Conservation (phyloP, 352 stramenopile species). For the Phytophthora fragariaefolia region DNA sequence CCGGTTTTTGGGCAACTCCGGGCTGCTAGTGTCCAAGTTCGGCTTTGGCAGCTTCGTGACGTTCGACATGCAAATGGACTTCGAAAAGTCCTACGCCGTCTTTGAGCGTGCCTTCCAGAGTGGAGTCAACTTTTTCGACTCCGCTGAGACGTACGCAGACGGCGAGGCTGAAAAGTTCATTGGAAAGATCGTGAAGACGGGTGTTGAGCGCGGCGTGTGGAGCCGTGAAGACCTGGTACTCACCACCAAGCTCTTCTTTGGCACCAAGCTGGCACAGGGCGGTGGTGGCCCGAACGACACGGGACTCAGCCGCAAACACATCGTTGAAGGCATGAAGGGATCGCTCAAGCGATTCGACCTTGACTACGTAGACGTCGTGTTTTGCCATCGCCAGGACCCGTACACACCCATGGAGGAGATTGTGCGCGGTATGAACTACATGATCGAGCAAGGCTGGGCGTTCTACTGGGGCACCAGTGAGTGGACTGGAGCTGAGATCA, state of each 20-base stretch:
- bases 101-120: conserved; percentile 39
- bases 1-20: conserved; percentile 47
- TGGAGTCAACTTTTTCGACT: conserved; percentile 65
- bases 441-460: conserved; percentile 68
- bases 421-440: conserved; percentile 71
- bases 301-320: conserved; percentile 52
- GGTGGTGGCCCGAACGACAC: conserved; percentile 23
- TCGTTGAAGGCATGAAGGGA: conserved; percentile 58
- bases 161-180: conserved; percentile 47
- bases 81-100: conserved; percentile 38
- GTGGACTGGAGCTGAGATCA: conserved; percentile 67
- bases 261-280: conserved; percentile 16
- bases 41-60: conserved; percentile 47
- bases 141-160: conserved; percentile 47
- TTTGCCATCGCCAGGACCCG: conserved; percentile 70
- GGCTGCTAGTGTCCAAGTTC: conserved; percentile 48
- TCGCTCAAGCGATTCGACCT: conserved; percentile 59
- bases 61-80: conserved; percentile 43
- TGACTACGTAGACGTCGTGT: conserved; percentile 73
- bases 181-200: conserved; percentile 52
- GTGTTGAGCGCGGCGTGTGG: conserved; percentile 38
- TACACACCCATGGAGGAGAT: conserved; percentile 72
- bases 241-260: conserved; percentile 63
- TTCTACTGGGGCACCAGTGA: conserved; percentile 81
- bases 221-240: conserved; percentile 56